A percentile compares a stretch with the other conserved stretches of the same genome.
These are phyloP conservation scores for Triangularia verruculosa DNA, from an alignment of 2,329 filamentous ascomycete species.

Conservation along the genomic window DNA sequence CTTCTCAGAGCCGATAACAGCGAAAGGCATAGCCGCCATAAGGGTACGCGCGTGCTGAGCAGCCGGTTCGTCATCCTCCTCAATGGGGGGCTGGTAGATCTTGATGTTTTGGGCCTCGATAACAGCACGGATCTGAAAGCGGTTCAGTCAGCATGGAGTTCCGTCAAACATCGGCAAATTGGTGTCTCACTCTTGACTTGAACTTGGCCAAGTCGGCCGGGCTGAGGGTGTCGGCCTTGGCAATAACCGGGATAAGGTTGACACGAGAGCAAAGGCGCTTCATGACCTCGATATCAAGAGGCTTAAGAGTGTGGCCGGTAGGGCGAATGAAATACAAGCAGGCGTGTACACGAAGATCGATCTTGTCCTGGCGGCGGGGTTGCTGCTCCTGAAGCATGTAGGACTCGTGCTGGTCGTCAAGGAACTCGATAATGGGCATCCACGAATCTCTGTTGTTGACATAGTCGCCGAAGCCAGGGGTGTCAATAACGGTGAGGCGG, in stretches of 20 bases:
- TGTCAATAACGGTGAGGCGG: conserved; percentile 97
- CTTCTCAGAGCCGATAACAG: conserved; percentile 98
- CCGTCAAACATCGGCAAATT: background rate
- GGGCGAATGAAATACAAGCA: conserved; percentile 99
- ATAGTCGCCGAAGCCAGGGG: conserved; percentile 98
- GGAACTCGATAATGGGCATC: conserved; percentile 99
- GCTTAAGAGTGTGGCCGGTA: conserved; percentile 97
- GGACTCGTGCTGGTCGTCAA: conserved; percentile 99
- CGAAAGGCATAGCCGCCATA: conserved; percentile 97
- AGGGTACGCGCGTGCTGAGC: conserved; percentile 91
- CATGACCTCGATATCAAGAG: conserved; percentile 99
- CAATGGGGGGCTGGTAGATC: conserved; percentile 96
- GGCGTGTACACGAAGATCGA: conserved; percentile 96
- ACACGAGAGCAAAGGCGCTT: conserved; percentile 97
- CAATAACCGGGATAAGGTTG: conserved; percentile 96
- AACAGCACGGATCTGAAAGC: conserved; percentile 76
- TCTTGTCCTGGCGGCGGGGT: conserved; percentile 96
- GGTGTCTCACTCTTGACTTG: conserved; percentile 78
- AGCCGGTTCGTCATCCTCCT: conserved; percentile 96
- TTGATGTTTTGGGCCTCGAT: conserved; percentile 99
- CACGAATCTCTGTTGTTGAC: conserved; percentile 99
- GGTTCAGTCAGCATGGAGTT: conserved; percentile 30
- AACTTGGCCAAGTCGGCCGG: conserved; percentile 87
- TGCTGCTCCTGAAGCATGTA: conserved; percentile 99
- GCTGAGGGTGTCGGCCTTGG: conserved; percentile 97